Conservation (phyloP, 257 asterid species). For the Hygrophila difformis region DNA sequence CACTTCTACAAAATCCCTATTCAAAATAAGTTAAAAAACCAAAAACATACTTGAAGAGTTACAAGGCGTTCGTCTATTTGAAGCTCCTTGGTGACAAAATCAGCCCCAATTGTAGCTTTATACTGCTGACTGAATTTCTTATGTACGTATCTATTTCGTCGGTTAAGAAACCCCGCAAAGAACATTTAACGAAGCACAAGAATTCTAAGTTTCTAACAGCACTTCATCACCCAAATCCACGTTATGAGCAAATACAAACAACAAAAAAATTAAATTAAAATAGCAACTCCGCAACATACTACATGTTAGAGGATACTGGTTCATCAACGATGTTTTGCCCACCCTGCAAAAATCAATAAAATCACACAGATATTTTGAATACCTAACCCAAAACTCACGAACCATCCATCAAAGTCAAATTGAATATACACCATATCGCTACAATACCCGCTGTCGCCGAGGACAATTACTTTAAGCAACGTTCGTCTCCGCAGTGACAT, state of each 20-base stretch:
- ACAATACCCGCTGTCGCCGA: conserved; percentile 93
- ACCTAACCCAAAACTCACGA: not conserved
- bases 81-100: conserved; percentile 95
- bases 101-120: conserved; percentile 99
- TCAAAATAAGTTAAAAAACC: not conserved
- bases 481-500: conserved; percentile 94
- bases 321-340: conserved; percentile 98
- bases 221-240: not conserved
- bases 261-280: not conserved
- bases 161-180: conserved; percentile 29
- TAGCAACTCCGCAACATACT: not conserved
- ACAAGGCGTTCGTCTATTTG: conserved; percentile 87
- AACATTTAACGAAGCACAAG: not conserved
- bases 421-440: not conserved
- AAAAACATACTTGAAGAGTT: conserved; percentile 77
- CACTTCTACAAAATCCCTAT: not conserved
- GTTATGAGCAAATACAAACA: not conserved
- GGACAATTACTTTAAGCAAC: conserved; percentile 96
- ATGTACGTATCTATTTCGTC: conserved; percentile 65
- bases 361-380: not conserved
- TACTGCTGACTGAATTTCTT: conserved; percentile 98
- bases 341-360: conserved; percentile 45
- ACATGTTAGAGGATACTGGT: conserved; percentile 61
- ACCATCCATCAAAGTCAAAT: conserved; percentile 4
- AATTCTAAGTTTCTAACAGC: not conserved